A percentile compares a stretch with the other conserved stretches of the same genome.
Evolutionary conservation across 208 protist species (phyloP).

Genomic region (Strigomonas galati): DNA sequence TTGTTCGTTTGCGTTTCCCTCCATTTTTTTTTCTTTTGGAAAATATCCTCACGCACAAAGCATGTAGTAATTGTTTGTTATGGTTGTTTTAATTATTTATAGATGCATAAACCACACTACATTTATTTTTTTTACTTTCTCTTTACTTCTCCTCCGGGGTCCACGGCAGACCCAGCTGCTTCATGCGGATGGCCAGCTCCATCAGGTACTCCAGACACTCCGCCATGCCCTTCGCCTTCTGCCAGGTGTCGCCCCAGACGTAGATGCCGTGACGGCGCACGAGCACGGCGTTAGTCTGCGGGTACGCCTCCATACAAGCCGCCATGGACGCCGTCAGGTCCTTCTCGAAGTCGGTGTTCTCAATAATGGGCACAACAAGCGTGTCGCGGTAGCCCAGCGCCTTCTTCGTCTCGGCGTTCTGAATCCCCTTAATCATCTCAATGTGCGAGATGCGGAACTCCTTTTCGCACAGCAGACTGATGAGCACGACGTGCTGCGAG

Average conservation of each 20-base stretch:
- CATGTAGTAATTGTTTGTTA: too few species aligned
- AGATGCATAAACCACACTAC: slow-evolving; percentile 1
- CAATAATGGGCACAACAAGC: slow-evolving; percentile 95
- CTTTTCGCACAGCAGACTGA: slow-evolving; percentile 85
- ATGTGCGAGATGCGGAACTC: slow-evolving; percentile 94
- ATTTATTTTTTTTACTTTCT: slow-evolving; percentile 18
- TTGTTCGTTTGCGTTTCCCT: neutral
- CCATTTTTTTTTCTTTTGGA: slow-evolving; percentile 1
- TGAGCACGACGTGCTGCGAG: slow-evolving; percentile 73
- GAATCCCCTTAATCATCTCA: slow-evolving; percentile 95
- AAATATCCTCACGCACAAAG: too few species aligned
- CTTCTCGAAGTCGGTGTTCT: slow-evolving; percentile 88
- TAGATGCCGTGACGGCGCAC: slow-evolving; percentile 95
- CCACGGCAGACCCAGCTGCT: slow-evolving; percentile 43
- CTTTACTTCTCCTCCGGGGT: slow-evolving; percentile 22
- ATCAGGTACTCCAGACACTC: slow-evolving; percentile 96
- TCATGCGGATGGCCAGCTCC: slow-evolving; percentile 74
- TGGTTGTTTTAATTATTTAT: slow-evolving; percentile 10
- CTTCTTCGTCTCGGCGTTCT: slow-evolving; percentile 42
- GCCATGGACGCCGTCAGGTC: slow-evolving; percentile 77
- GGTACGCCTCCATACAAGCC: slow-evolving; percentile 87
- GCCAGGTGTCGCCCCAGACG: slow-evolving; percentile 94
- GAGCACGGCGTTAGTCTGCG: slow-evolving; percentile 88
- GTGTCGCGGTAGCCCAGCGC: slow-evolving; percentile 77
- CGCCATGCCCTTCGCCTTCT: slow-evolving; percentile 90